Percentiles rank a stretch among this genome's conserved stretches.
phyloP scores from a whole-genome alignment of 2,329 filamentous ascomycete genomes.

The Trichoderma guizhouense region DNA sequence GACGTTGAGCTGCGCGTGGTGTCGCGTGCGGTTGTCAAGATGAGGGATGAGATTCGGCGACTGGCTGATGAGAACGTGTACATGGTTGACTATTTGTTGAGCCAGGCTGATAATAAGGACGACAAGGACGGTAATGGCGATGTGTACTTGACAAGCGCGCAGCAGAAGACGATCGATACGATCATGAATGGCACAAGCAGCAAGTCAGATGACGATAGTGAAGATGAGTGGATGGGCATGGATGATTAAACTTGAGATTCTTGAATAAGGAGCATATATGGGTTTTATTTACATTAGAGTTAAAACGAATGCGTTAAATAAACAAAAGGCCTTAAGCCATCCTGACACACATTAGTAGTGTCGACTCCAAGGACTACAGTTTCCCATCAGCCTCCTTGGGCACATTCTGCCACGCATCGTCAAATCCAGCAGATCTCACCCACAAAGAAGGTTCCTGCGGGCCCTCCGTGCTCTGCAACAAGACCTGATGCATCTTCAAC shows the following conservation, averaged over 20 bases:
- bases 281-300: conserved; percentile 5
- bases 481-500: conserved; percentile 58
- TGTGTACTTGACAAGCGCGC: conserved; percentile 12
- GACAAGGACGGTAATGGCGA: conserved; percentile 15
- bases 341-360: neutral
- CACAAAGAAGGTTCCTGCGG: conserved; percentile 53
- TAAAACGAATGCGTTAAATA: neutral
- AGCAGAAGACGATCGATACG: conserved; percentile 27
- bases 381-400: conserved; percentile 1
- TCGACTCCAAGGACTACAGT: neutral
- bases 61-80: conserved; percentile 87
- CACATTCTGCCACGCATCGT: conserved; percentile 57
- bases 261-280: conserved; percentile 10
- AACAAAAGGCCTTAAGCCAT: neutral
- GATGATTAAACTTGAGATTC: conserved; percentile 38
- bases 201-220: conserved; percentile 33
- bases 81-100: conserved; percentile 76
- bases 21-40: conserved; percentile 72
- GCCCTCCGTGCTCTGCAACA: conserved; percentile 59
- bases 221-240: conserved; percentile 47
- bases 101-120: conserved; percentile 42
- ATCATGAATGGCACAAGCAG: conserved; percentile 34
- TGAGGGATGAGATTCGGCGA: conserved; percentile 77
- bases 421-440: conserved; percentile 61
- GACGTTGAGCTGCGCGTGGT: conserved; percentile 83